A percentile compares a stretch with the other conserved stretches of the same genome.
Conservation (phyloP, 2,329 filamentous ascomycete genomes). For the Colletotrichum sublineola region DNA sequence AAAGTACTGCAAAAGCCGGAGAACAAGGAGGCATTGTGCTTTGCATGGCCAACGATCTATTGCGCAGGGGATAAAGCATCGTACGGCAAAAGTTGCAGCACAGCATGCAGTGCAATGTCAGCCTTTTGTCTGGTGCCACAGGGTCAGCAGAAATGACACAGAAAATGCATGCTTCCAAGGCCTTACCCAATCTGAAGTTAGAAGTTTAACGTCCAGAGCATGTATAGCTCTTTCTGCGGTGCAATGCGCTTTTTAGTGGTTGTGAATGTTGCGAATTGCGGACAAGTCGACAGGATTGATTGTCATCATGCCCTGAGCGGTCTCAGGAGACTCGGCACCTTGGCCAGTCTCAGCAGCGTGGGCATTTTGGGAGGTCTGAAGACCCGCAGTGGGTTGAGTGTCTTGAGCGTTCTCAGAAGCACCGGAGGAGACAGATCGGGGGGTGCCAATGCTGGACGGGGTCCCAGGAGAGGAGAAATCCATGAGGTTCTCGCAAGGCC, state of each 20-base stretch:
- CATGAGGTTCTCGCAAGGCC: background rate
- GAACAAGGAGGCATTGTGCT: background rate
- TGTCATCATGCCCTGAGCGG: background rate
- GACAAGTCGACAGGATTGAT: background rate
- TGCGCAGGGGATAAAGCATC: no score
- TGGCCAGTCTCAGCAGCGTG: background rate
- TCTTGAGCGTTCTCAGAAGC: background rate
- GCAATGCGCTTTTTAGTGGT: background rate
- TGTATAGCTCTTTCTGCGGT: background rate
- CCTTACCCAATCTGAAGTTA: background rate
- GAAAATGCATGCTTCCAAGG: background rate
- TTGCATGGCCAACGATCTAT: background rate
- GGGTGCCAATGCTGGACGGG: conserved; percentile 1
- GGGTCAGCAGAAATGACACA: background rate
- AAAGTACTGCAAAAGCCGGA: background rate
- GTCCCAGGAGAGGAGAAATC: background rate
- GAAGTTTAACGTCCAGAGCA: no score
- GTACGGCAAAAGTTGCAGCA: background rate
- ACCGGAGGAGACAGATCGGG: background rate
- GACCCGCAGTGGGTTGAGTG: background rate
- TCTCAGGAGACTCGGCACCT: background rate
- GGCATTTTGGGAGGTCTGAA: background rate
- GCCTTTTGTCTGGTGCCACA: background rate
- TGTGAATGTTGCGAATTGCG: background rate
- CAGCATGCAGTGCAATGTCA: background rate